Base-by-base conservation (phyloP, 352 stramenopile genomes). In the Pythium insidiosum region DNA sequence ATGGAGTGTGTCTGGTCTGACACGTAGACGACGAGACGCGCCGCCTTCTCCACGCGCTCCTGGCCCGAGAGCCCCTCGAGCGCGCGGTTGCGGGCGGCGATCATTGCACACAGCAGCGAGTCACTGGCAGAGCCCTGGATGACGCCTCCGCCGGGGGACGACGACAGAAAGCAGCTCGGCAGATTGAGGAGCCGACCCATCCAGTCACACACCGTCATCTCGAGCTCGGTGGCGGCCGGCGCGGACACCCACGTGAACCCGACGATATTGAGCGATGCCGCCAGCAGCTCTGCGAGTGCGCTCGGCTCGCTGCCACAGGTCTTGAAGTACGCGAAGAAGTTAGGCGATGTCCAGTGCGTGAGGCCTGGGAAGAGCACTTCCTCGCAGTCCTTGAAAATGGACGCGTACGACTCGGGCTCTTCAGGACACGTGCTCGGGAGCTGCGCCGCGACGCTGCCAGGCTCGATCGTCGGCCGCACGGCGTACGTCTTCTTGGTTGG, bases 291-390 rank as follows among this genome's bases (percentile, higher is more conserved):
- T 9, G 66, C 71, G n/a, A 84, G 46, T 15, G 70, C 59, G 38
- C 63, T 78, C 6, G 72, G 68, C 38, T 80, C 68, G 22, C 60
- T 61, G 25, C 56, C 63, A 34, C 57, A 66, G 12, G 59, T 63
- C 42, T 80, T 80, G 43, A 81, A 84, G 54, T 84, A 85, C 22
- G 67, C 69, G 30, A 78, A 78, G 49, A 88, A 85, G 40, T 75
- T 67, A 19, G 67, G 67, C 30, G 72, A 67, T 43, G 70, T 57
- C 76, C 76, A 88, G 57, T 88, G 73, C 11, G 70, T 84, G 19
- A 88, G 56, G 10, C 61, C 68, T 0, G 76, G 76, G 42, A 88
- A 56, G 28, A 88, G 79, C 39, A 82, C 61, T 20, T 63, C 28
- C 47, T 82, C 58, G 10, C 63, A 53, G 52, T 84, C 73, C 20